Percentiles rank a stretch among this genome's conserved stretches.
phyloP scores from a whole-genome alignment of 345 rosid species.

The Populus alba region DNA sequence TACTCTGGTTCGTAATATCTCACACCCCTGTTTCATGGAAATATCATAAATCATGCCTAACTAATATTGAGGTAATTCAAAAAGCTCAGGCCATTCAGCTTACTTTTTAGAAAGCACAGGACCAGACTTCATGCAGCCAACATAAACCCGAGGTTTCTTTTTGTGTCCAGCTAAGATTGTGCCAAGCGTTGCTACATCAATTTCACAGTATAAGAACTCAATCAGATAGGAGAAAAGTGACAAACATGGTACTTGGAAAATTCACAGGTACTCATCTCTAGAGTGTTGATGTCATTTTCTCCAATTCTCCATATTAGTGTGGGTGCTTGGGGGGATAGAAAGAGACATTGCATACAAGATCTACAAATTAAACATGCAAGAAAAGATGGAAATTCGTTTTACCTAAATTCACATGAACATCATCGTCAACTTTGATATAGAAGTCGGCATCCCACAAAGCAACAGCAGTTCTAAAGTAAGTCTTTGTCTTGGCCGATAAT shows the following conservation, averaged over 20 bases:
- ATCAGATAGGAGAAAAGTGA: not conserved
- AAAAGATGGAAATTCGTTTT: not conserved
- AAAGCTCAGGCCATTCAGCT: conserved; percentile 19
- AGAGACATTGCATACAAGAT: not conserved
- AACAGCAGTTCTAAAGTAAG: conserved; percentile 70
- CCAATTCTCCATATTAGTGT: not conserved
- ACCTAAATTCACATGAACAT: conserved; percentile 90
- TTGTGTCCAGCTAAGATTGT: conserved; percentile 48
- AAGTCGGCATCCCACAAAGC: conserved; percentile 86
- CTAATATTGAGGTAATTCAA: not conserved
- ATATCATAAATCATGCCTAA: conserved; percentile 2
- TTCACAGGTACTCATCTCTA: not conserved
- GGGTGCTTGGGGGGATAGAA: not conserved
- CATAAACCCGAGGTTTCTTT: conserved; percentile 54
- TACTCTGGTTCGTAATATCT: conserved; percentile 86
- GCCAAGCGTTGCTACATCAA: conserved; percentile 56
- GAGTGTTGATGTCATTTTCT: not conserved
- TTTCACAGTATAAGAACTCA: conserved; percentile 6
- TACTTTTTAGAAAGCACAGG: conserved; percentile 79
- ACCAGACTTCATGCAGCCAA: conserved; percentile 98
- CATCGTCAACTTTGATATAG: conserved; percentile 94
- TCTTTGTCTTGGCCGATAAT: conserved; percentile 84
- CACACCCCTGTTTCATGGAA: conserved; percentile 49
- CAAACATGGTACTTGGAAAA: not conserved
- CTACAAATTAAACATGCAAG: not conserved